Evolutionary conservation across 257 asterid genomes (phyloP).

Genomic region (Nicotiana benthamiana): DNA sequence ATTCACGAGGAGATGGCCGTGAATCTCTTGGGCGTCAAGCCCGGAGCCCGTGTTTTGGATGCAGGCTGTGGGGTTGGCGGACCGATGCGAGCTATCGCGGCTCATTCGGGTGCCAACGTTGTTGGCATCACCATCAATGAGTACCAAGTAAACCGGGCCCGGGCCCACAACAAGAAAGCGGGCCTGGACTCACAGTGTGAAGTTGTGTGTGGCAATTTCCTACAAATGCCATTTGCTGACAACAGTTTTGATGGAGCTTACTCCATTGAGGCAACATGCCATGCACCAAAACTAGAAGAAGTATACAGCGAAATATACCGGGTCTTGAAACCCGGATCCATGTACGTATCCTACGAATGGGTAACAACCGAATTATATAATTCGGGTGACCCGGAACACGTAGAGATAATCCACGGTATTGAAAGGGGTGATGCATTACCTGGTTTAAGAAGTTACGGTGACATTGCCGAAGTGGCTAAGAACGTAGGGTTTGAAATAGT

Average conservation of each 20-base stretch:
- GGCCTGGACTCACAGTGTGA: constrained; percentile 55
- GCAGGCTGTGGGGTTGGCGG: constrained; percentile 82
- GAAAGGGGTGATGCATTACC: constrained; percentile 75
- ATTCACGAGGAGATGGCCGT: constrained; percentile 73
- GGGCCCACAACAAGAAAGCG: constrained; percentile 59
- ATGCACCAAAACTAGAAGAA: constrained; percentile 57
- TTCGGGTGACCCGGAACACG: constrained; percentile 48
- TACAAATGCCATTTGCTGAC: constrained; percentile 59
- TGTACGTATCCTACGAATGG: constrained; percentile 67
- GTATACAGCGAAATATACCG: constrained; percentile 62
- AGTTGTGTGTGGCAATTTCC: constrained; percentile 66
- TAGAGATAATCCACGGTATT: constrained; percentile 67
- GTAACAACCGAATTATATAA: constrained; percentile 59
- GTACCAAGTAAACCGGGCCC: constrained; percentile 60
- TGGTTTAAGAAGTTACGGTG: constrained; percentile 45
- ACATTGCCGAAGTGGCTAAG: constrained; percentile 43
- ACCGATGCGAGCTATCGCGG: constrained; percentile 79
- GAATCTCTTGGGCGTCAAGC: constrained; percentile 40
- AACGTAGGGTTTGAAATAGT: constrained; percentile 64
- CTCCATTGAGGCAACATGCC: constrained; percentile 72
- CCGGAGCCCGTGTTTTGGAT: constrained; percentile 46
- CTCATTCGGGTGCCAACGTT: constrained; percentile 60
- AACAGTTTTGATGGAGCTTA: constrained; percentile 58
- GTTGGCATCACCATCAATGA: constrained; percentile 77
- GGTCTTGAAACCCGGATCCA: constrained; percentile 54